Evolutionary conservation across 2,329 filamentous ascomycete species (phyloP).

Genomic region (Ceratocystis variospora): DNA sequence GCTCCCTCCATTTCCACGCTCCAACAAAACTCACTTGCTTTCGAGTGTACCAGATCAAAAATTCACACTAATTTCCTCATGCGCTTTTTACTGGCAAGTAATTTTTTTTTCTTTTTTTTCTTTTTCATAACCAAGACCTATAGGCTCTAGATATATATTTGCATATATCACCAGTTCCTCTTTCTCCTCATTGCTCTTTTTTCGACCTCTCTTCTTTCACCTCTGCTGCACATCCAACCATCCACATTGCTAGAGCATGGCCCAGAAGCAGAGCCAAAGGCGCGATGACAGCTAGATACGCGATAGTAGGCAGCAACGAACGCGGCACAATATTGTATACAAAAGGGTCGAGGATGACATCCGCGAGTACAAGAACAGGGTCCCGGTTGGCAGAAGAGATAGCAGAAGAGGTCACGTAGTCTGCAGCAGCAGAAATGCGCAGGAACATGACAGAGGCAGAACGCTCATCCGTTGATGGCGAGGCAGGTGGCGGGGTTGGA

Average conservation of each 20-base stretch:
- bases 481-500: background rate
- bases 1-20: background rate
- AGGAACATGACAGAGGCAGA: slow-evolving; percentile 51
- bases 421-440: slow-evolving; percentile 60
- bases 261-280: slow-evolving; percentile 20
- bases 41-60: background rate
- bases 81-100: no score
- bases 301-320: slow-evolving; percentile 59
- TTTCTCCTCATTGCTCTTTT: slow-evolving; percentile 23
- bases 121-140: no score
- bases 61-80: no score
- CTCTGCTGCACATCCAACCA: slow-evolving; percentile 21
- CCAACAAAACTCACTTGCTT: background rate
- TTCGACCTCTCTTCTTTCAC: slow-evolving; percentile 28
- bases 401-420: slow-evolving; percentile 57
- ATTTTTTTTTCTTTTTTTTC: no score
- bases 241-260: slow-evolving; percentile 4
- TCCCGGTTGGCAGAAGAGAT: no score
- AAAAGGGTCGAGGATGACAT: slow-evolving; percentile 78
- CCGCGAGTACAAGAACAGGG: slow-evolving; percentile 46
- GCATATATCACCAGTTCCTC: background rate
- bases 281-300: slow-evolving; percentile 52
- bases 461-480: background rate
- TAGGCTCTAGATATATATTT: background rate
- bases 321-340: slow-evolving; percentile 63